These are phyloP conservation scores for Backusella westeae DNA, from an alignment of 192 early-diverging fungal species.

Conservation along the genomic window DNA sequence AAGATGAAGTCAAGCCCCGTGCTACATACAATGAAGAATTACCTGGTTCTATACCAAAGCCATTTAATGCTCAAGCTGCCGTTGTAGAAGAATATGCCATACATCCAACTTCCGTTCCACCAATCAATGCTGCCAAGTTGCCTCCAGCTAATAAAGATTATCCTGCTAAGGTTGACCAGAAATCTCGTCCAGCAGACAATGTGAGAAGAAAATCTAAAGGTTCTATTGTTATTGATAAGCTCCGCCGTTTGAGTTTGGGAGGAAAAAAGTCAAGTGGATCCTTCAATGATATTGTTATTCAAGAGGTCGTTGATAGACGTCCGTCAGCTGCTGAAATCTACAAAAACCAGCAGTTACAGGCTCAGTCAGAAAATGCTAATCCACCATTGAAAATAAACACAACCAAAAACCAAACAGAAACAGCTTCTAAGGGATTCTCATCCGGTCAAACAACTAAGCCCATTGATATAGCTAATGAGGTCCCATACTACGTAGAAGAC, in stretches of 20 bases:
- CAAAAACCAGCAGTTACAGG: background rate
- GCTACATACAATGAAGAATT: background rate
- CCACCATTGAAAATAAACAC: background rate
- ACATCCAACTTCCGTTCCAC: background rate
- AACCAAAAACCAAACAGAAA: background rate
- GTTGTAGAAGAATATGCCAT: background rate
- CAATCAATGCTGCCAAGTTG: background rate
- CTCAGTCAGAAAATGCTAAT: background rate
- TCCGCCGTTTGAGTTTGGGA: background rate
- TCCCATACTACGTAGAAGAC: background rate
- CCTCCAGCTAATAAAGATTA: background rate
- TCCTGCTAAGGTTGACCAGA: background rate
- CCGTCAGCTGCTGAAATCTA: slow-evolving; percentile 6
- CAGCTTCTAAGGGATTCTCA: background rate
- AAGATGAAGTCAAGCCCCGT: background rate
- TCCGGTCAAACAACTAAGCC: background rate
- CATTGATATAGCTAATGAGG: background rate
- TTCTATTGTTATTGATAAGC: background rate
- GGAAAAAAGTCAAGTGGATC: background rate
- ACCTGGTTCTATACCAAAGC: background rate
- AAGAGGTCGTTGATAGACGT: background rate
- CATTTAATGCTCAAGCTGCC: background rate
- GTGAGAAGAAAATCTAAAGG: background rate
- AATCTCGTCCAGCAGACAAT: background rate
- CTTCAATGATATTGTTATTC: background rate